phyloP scores from a whole-genome alignment of 148 eudicot genomes.

The Polygonum aviculare region DNA sequence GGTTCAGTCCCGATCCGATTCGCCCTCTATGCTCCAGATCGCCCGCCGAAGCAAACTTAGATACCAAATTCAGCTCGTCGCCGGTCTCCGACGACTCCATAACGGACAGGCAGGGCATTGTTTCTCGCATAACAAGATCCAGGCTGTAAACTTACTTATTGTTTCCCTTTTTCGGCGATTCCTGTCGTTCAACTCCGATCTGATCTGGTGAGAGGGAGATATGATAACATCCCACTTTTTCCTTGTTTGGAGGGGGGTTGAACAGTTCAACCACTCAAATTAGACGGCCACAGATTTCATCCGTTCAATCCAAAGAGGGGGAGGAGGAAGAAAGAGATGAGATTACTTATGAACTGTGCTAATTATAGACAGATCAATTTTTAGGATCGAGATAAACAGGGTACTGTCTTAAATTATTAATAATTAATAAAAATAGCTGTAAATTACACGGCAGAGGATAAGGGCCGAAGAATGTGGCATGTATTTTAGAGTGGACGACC shows the following conservation, averaged over 20 bases:
- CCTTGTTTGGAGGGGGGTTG: not conserved
- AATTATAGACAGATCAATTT: not conserved
- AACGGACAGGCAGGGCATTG: not conserved
- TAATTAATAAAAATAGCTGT: not conserved
- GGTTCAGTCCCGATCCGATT: not conserved
- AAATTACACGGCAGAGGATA: not conserved
- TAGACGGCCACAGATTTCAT: not conserved
- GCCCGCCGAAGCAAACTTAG: not conserved
- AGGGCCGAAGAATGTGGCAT: constrained; percentile 3
- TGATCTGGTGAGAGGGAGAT: not conserved
- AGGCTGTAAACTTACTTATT: not conserved
- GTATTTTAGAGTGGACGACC: not conserved
- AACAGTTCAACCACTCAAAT: not conserved
- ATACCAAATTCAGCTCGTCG: not conserved
- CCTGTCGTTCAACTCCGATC: not conserved
- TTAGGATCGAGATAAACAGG: not conserved
- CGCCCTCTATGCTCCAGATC: not conserved
- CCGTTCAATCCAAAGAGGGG: not conserved
- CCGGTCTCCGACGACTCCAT: not conserved
- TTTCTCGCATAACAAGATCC: not conserved
- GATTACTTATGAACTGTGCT: not conserved
- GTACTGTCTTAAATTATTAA: not conserved
- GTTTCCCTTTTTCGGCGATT: not conserved
- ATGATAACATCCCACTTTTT: not conserved
- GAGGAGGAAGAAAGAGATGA: not conserved